Percentiles rank a stretch among this genome's conserved stretches.
These are phyloP conservation scores for Murraya koenigii DNA, from an alignment of 345 rosid species.

Conservation along the genomic window DNA sequence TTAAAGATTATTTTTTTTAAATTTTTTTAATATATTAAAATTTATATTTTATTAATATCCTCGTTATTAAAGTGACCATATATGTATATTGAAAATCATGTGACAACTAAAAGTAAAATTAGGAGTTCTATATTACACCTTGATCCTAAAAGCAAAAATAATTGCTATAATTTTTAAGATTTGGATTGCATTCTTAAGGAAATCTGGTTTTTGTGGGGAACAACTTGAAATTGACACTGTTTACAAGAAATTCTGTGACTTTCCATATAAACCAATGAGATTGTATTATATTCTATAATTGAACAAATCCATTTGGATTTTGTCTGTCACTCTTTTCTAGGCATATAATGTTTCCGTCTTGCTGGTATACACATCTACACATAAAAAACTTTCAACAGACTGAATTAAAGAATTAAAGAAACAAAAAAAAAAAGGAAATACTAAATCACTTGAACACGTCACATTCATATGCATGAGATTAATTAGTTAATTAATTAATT, in stretches of 20 bases:
- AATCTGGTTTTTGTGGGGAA: not conserved
- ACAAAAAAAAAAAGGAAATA: not conserved
- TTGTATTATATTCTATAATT: not conserved
- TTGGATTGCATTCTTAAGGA: not conserved
- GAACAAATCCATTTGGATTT: not conserved
- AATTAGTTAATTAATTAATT: no score
- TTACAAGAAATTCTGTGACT: not conserved
- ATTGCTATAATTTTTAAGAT: no score
- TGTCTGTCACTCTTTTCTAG: not conserved
- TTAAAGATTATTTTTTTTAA: no score
- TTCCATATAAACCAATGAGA: not conserved
- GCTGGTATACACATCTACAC: not conserved
- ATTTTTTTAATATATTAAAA: no score
- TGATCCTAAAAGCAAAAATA: not conserved
- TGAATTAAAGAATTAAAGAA: not conserved
- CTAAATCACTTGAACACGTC: not conserved
- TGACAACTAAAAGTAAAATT: not conserved
- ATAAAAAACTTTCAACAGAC: not conserved
- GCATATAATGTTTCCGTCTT: not conserved
- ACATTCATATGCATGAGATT: no score
- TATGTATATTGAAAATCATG: no score
- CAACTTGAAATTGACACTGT: not conserved
- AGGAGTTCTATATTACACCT: no score
- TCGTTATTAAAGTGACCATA: no score
- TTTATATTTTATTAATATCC: no score